Percentiles rank a stretch among this genome's conserved stretches.
Conservation (phyloP, 768 basidiomycete species). For the Mycena belliarum region DNA sequence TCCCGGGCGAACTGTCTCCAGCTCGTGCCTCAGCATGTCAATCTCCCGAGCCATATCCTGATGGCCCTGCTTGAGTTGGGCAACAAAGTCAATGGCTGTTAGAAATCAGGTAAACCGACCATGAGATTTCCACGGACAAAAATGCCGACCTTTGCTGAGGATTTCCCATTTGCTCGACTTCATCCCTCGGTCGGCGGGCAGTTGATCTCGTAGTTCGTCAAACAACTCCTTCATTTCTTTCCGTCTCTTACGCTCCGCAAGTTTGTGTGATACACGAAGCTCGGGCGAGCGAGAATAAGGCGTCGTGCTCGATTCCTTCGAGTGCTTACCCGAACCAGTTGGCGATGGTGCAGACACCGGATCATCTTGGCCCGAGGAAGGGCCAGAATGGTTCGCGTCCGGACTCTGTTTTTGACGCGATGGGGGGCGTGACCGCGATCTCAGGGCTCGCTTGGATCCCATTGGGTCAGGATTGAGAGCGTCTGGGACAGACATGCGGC, state of each 20-base stretch:
- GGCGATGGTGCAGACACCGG: conserved; percentile 38
- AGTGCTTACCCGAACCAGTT: conserved; percentile 34
- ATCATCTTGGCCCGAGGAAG: conserved; percentile 49
- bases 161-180: conserved; percentile 99
- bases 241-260: conserved; percentile 93
- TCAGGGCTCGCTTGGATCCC: conserved; percentile 49
- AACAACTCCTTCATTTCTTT: conserved; percentile 99
- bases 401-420: conserved; percentile 56
- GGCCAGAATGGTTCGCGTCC: conserved; percentile 41
- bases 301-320: conserved; percentile 57
- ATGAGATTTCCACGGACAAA: background rate
- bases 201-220: conserved; percentile 90
- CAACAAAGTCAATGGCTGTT: conserved; percentile 86
- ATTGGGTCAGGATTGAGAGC: conserved; percentile 41
- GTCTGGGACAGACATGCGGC: conserved; percentile 78
- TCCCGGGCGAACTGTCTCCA: conserved; percentile 65
- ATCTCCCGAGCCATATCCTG: conserved; percentile 79
- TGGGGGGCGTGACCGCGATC: conserved; percentile 71
- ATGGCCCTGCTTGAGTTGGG: conserved; percentile 72
- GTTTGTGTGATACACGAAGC: conserved; percentile 91
- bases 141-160: conserved; percentile 80
- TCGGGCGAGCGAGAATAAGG: conserved; percentile 97
- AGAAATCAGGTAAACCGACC: conserved; percentile 13
- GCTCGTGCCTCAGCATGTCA: conserved; percentile 75
- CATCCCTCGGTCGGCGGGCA: conserved; percentile 91